These are phyloP conservation scores for Fistulinella prunicolor DNA, from an alignment of 768 basidiomycete species.

Conservation along the genomic window DNA sequence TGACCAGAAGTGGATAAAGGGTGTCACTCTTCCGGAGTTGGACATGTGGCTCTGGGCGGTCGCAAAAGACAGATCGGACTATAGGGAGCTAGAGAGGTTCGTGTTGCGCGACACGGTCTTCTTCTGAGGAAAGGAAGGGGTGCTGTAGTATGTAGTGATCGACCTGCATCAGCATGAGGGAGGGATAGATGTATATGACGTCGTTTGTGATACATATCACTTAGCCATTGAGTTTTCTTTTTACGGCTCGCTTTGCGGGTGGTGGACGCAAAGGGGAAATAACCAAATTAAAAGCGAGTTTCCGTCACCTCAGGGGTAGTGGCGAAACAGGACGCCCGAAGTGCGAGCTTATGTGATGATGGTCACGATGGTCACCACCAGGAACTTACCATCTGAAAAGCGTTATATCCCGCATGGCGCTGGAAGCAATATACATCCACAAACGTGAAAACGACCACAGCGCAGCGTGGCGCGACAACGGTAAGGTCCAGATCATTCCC, in stretches of 20 bases:
- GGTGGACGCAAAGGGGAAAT: neutral
- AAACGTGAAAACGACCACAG: constrained; percentile 10
- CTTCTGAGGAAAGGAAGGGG: constrained; percentile 43
- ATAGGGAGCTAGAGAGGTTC: constrained; percentile 63
- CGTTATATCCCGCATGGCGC: constrained; percentile 8
- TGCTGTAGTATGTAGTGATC: neutral
- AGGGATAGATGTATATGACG: constrained; percentile 1
- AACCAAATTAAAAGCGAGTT: constrained; percentile 8
- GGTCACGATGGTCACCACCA: constrained; percentile 8
- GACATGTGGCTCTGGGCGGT: constrained; percentile 84
- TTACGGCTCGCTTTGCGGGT: neutral
- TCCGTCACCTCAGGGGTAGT: constrained; percentile 1
- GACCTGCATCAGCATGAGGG: neutral
- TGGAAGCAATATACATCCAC: constrained; percentile 5
- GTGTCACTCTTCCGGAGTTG: constrained; percentile 56
- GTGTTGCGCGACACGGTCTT: constrained; percentile 63
- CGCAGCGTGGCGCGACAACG: constrained; percentile 6
- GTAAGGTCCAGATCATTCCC: constrained; percentile 4
- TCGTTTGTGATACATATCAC: constrained; percentile 1
- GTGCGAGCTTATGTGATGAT: constrained; percentile 9
- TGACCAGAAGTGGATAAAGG: constrained; percentile 48
- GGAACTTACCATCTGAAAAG: constrained; percentile 1
- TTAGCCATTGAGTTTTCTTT: neutral
- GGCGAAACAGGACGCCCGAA: constrained; percentile 8
- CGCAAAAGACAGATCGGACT: constrained; percentile 75